phyloP scores from a whole-genome alignment of 768 basidiomycete species.

The Amanita polypyramis region DNA sequence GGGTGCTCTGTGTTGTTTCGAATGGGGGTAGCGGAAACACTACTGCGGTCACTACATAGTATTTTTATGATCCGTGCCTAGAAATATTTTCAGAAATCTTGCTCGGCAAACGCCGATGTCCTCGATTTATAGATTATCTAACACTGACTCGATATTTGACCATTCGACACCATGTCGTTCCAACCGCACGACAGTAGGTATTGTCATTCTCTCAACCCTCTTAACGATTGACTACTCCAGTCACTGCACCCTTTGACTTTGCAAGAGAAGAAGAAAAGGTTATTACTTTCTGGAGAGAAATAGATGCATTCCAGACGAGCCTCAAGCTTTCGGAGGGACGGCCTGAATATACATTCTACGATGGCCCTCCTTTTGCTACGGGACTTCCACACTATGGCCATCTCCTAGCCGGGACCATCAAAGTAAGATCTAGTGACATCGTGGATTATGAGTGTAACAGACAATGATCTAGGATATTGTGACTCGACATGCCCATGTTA shows the following conservation, averaged over 20 bases:
- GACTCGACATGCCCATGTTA: constrained; percentile 89
- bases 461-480: constrained; percentile 73
- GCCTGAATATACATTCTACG: constrained; percentile 91
- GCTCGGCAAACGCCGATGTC: constrained; percentile 3
- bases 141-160: not conserved
- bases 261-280: constrained; percentile 87
- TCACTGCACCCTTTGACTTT: constrained; percentile 72
- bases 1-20: no score
- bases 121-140: constrained; percentile 3
- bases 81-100: no score
- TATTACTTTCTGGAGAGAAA: constrained; percentile 85
- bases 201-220: constrained; percentile 3
- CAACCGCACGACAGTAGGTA: constrained; percentile 62
- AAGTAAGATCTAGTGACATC: constrained; percentile 36
- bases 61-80: no score
- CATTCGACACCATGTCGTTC: constrained; percentile 44
- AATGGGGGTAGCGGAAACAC: not conserved
- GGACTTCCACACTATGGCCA: constrained; percentile 96
- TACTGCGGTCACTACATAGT: not conserved
- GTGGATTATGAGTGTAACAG: not conserved
- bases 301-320: constrained; percentile 95
- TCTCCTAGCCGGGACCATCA: constrained; percentile 86
- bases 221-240: constrained; percentile 25
- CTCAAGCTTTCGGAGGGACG: constrained; percentile 86
- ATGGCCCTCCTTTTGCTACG: constrained; percentile 95